Evolutionary conservation across 202 grass and related monocot species (phyloP), one percentile per base, ranked within the genome.

Genomic region (Panicum virgatum): DNA sequence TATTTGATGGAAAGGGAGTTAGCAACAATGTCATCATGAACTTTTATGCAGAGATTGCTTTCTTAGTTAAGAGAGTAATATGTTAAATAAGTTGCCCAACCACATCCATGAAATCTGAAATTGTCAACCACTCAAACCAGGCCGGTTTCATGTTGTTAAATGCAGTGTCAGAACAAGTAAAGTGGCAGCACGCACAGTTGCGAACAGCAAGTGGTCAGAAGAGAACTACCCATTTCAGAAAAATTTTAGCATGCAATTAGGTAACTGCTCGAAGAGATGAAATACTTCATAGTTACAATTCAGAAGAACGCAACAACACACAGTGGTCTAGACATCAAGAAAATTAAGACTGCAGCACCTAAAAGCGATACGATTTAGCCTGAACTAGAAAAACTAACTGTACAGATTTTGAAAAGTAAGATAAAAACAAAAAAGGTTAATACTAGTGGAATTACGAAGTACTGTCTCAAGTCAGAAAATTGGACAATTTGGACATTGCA

Each of bases 301-400:
- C 25, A 43, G 12, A 53, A 1, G 9, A 27, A 37, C 8, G 58
- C 22, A n/a, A 59, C 15, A 76, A 53, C 52, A 51, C 30, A 70
- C 15, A 70, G 30, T 14, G 32, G 62, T 78, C 47, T 5, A 26
- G 15, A 62, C 45, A 79, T 53, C 36, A 12, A 61, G 15, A 51
- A 72, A 43, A 53, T 63, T 27, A 84, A 78, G 46, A 69, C 9
- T 59, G n/a, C 3, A 39, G 22, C 27, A 77, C 9, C 61, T 61
- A 3, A 26, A 69, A 56, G 15, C 1, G 32, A 56, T 51, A 36
- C 4, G 20, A 32, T 22, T 72, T 19, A 78, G 25, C 34, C 54
- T 62, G 32, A 42, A 63, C 16, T 13, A 62, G 63, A 85, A 84
- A 76, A 79, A 53, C 12, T 53, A 5, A n/a, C n/a, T n/a, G 71